phyloP scores from a whole-genome alignment of 441 rosid genomes.

The Populus trichocarpa region DNA sequence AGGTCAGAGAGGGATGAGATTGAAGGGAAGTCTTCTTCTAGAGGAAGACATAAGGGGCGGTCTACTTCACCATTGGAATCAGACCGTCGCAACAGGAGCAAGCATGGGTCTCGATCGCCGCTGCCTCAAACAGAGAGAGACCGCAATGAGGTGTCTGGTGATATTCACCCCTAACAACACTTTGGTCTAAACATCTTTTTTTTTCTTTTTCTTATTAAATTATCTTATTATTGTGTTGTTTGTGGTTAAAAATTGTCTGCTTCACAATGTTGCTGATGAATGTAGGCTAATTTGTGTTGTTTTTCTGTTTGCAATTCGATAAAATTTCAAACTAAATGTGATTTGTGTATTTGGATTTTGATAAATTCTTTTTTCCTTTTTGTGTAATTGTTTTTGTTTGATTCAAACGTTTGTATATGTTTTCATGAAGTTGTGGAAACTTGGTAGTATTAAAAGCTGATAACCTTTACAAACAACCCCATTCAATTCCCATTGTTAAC shows the following conservation, averaged over 20 bases:
- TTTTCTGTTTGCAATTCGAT: not conserved
- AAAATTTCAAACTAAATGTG: too few relatives aligned
- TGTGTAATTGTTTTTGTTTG: too few relatives aligned
- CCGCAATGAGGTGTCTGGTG: constrained; percentile 64
- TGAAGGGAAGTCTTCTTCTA: constrained; percentile 41
- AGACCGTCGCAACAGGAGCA: constrained; percentile 47
- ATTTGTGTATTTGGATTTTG: not conserved
- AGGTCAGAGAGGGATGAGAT: constrained; percentile 51
- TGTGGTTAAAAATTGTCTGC: not conserved
- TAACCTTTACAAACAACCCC: too few relatives aligned
- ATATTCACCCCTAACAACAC: constrained; percentile 26
- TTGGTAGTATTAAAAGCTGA: not conserved
- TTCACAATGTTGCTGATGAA: not conserved
- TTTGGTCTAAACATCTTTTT: not conserved
- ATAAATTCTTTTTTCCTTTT: not conserved
- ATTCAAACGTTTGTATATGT: too few relatives aligned
- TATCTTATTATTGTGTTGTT: not conserved
- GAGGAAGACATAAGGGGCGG: constrained; percentile 41
- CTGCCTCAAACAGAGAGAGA: constrained; percentile 37
- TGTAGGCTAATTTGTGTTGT: not conserved
- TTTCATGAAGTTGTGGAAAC: not conserved
- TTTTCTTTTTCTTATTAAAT: not conserved
- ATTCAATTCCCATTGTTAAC: not conserved
- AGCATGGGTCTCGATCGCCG: constrained; percentile 51
- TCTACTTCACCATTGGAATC: constrained; percentile 52